phyloP scores from a whole-genome alignment of 192 early-diverging fungal species.

The Mortierella antarctica region DNA sequence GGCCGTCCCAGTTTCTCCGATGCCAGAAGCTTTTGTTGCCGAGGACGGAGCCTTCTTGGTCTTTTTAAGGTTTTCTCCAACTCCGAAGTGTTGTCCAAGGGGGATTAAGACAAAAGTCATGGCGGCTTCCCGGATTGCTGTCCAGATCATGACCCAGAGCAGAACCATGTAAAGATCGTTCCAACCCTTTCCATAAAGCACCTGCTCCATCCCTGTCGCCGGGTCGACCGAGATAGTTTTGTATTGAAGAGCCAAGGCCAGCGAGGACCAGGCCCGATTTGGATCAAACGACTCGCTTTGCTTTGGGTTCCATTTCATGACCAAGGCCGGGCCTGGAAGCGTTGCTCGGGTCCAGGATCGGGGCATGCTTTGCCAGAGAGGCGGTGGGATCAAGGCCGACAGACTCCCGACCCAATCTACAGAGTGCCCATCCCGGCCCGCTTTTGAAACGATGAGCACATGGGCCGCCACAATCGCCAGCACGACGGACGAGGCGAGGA shows the following conservation, averaged over 20 bases:
- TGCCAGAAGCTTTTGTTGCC: conserved; percentile 57
- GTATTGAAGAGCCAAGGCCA: conserved; percentile 44
- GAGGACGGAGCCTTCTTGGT: conserved; percentile 12
- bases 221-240: conserved; percentile 2
- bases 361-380: conserved; percentile 30
- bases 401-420: conserved; percentile 33
- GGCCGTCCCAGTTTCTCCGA: background rate
- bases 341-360: conserved; percentile 18
- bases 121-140: conserved; percentile 65
- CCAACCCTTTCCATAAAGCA: conserved; percentile 64
- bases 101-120: conserved; percentile 65
- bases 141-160: conserved; percentile 74
- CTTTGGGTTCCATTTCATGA: conserved; percentile 18
- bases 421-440: conserved; percentile 13
- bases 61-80: conserved; percentile 21
- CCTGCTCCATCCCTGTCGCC: conserved; percentile 21
- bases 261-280: conserved; percentile 34
- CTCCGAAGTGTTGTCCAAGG: conserved; percentile 30
- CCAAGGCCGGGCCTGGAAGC: conserved; percentile 17
- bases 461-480: conserved; percentile 21
- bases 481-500: conserved; percentile 29
- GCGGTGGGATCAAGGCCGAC: conserved; percentile 38
- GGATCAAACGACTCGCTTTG: conserved; percentile 10
- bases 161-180: conserved; percentile 72
- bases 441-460: conserved; percentile 18